Percentiles rank a stretch among this genome's conserved stretches.
phyloP scores from a whole-genome alignment of 257 asterid species.

The Cynanchum wilfordii region DNA sequence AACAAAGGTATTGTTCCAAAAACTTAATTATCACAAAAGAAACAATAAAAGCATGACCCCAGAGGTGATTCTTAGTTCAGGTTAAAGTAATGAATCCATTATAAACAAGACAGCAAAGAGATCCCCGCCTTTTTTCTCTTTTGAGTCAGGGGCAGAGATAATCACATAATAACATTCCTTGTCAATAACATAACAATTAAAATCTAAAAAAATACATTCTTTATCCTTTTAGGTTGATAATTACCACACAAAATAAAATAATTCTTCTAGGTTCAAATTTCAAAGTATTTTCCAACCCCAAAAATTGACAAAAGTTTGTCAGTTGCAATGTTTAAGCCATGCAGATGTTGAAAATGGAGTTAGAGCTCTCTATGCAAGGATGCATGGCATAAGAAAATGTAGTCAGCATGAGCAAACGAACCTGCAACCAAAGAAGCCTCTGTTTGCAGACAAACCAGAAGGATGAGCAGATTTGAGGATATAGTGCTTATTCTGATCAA shows the following conservation, averaged over 20 bases:
- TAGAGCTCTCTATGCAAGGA: not conserved
- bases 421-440: constrained; percentile 99
- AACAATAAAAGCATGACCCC: not conserved
- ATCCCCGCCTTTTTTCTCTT: too few species aligned
- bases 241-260: too few species aligned
- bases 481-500: constrained; percentile 74
- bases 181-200: too few species aligned
- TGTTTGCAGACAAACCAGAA: constrained; percentile 91
- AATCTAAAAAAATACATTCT: too few species aligned
- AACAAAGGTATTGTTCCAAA: not conserved
- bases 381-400: not conserved
- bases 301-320: not conserved
- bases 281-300: not conserved
- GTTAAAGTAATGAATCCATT: not conserved
- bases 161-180: not conserved
- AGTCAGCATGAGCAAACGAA: constrained; percentile 18
- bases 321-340: not conserved
- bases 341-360: not conserved
- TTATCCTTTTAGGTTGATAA: too few species aligned
- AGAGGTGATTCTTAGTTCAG: not conserved
- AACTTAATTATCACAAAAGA: not conserved
- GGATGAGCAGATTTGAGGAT: constrained; percentile 95
- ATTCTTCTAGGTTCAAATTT: not conserved
- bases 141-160: too few species aligned
- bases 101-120: not conserved